Base-by-base conservation (phyloP, 495 filamentous ascomycete species). In the Aspergillus bertholletiae region DNA sequence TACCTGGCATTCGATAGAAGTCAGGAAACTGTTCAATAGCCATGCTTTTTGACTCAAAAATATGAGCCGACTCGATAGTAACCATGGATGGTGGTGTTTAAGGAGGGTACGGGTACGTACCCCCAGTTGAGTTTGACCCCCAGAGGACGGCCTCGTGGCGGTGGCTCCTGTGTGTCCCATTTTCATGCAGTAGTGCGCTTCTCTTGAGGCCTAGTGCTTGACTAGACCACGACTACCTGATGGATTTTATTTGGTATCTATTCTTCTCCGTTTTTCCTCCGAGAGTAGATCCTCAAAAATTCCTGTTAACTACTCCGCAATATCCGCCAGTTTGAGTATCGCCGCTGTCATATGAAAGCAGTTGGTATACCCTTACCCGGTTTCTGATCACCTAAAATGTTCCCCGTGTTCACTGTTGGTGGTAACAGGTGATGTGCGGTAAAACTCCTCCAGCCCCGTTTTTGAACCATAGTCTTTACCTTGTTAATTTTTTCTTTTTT, bases 131-230 rank as follows among this genome's bases (percentile, higher is more conserved):
- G 28, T 35, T 37, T 49, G 24, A 21, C 27, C 46, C 24, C 57
- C 48, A 52, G 28, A 60, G 49, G 46, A 39, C 26, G 30, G 45
- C 58, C 58, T 60, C 58, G 49, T 60, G 58, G 58, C 58, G 44
- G 54, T 56, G 58, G 54, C 34, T 35, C 23, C 17, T n/a, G n/a
- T 30, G 30, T 51, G 2, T 56, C 45, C 20, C 41, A 26, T 21
- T 32, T 53, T 53, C 41, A 18, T 26, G 51, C 40, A 53, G 51
- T 53, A 45, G 39, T 26, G 51, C 26, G 27, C 34, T 37, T 51
- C 23, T 53, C 26, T 45, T 8, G 20, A 30, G 8, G 28, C 24
- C 24, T 27, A 46, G 22, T 53, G 27, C 51, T 45, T 53, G 51
- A 17, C 49, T 23, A 49, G n/a, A n/a, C n/a, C n/a, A 11, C 46